Evolutionary conservation across 352 stramenopile genomes (phyloP), one percentile per base, ranked within the genome.

Genomic region (Globisporangium polare): DNA sequence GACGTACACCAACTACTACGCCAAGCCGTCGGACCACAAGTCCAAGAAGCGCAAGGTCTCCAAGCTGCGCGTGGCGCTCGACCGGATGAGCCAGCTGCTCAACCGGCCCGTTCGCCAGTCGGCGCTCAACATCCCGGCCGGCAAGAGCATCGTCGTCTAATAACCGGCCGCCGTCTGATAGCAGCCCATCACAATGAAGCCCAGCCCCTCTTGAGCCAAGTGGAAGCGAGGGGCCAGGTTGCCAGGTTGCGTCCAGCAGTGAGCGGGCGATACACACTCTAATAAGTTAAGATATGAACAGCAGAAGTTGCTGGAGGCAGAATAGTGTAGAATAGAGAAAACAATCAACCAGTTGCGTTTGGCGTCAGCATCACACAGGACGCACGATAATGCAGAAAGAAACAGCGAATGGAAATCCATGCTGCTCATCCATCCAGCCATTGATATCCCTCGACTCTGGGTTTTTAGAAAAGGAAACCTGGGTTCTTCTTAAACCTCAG

Each of bases 91-190:
- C 65, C 73, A 89, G 53, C 69, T 92, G 58, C 73, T 92, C 27
- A 89, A 92, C 65, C 74, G 80, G 5, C 83, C 83, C 7, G 83
- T 92, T 49, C 80, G 83, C n/a, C 83, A 83, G 60, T 80, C 78
- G 27, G 80, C 76, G 26, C 67, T 91, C 51, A 85, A 89, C 67
- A 67, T 89, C 58, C 58, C 73, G 0, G 72, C 74, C 2, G 71
- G 67, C 65, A 86, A 88, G 67, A 89, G 77, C 69, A 92, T 92
- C 58, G 77, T 90, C 57, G 80, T 92, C 26, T 92, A 59, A 22
- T 15, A 31, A 9, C 3, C 15, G 8, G 8, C 18, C 20, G 15
- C 33, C 18, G 29, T 33, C 29, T 33, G 29, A 33, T 33, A 27
- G 1, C 18, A 55, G 4, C 9, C 10, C 50, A 55, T 13, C 33